A percentile compares a stretch with the other conserved stretches of the same genome.
Conservation (phyloP, 352 stramenopile species). For the Phytophthora kernoviae region DNA sequence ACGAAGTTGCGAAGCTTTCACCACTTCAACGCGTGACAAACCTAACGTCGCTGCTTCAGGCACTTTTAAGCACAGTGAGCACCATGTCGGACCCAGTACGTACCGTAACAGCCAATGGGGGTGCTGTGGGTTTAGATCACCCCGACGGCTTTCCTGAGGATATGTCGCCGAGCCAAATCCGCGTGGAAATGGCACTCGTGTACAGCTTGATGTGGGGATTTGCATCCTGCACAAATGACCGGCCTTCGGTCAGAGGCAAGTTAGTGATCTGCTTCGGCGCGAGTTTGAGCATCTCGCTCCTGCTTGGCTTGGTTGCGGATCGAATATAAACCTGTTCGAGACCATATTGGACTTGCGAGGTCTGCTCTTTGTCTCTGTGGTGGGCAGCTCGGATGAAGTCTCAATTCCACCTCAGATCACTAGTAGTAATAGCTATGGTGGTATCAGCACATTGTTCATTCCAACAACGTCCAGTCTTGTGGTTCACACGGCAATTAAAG, state of each 20-base stretch:
- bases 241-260: slow-evolving; percentile 23
- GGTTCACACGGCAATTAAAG: slow-evolving; percentile 43
- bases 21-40: slow-evolving; percentile 50
- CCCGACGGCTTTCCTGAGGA: slow-evolving; percentile 3
- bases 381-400: not conserved
- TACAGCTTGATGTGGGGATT: slow-evolving; percentile 67
- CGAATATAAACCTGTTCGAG: slow-evolving; percentile 46
- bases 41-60: slow-evolving; percentile 51
- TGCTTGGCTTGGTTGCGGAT: slow-evolving; percentile 23
- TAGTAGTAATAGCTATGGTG: not conserved
- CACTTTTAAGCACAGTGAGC: slow-evolving; percentile 33
- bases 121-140: not conserved
- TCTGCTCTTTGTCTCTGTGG: slow-evolving; percentile 35
- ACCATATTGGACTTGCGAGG: slow-evolving; percentile 37
- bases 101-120: not conserved
- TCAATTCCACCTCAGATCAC: slow-evolving; percentile 1
- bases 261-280: slow-evolving; percentile 37
- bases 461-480: slow-evolving; percentile 48
- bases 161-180: slow-evolving; percentile 12
- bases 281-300: slow-evolving; percentile 34
- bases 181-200: slow-evolving; percentile 56
- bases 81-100: slow-evolving; percentile 6
- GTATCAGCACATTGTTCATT: slow-evolving; percentile 39
- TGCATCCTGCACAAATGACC: slow-evolving; percentile 27
- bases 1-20: slow-evolving; percentile 19